A percentile compares a stretch with the other conserved stretches of the same genome.
phyloP scores from a whole-genome alignment of 2,329 filamentous ascomycete genomes.

The Orbilia quercus region DNA sequence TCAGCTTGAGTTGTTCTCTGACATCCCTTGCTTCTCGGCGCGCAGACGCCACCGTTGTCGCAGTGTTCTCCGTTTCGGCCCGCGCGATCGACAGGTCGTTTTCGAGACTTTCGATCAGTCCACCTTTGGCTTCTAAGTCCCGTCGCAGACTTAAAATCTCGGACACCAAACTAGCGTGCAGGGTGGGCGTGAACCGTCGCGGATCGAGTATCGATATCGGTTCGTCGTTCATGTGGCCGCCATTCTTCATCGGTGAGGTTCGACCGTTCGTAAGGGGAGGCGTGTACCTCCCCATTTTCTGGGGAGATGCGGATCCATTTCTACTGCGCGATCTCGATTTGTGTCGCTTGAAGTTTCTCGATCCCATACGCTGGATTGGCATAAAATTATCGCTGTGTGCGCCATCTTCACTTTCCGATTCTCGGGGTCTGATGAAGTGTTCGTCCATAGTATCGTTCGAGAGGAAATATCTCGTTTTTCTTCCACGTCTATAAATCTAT shows the following conservation, averaged over 20 bases:
- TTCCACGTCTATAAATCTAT: conserved; percentile 32
- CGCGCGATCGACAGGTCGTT: conserved; percentile 75
- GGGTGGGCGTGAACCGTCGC: conserved; percentile 89
- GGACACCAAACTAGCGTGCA: conserved; percentile 93
- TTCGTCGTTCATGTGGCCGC: conserved; percentile 45
- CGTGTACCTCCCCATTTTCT: conserved; percentile 55
- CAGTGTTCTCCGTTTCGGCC: conserved; percentile 78
- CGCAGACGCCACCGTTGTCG: conserved; percentile 71
- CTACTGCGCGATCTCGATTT: conserved; percentile 52
- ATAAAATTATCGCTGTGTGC: conserved; percentile 48
- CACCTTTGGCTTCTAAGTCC: conserved; percentile 89
- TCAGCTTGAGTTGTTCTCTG: conserved; percentile 83
- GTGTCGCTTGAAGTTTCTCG: conserved; percentile 51
- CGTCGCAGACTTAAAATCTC: conserved; percentile 88
- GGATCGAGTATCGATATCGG: conserved; percentile 78
- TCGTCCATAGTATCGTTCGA: conserved; percentile 45
- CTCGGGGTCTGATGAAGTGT: conserved; percentile 33
- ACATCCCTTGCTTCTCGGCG: conserved; percentile 81
- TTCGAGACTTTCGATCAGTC: conserved; percentile 87
- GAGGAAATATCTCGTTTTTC: conserved; percentile 5
- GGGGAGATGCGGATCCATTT: conserved; percentile 47
- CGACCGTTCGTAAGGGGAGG: conserved; percentile 53
- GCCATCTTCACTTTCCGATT: conserved; percentile 56
- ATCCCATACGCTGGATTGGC: conserved; percentile 54
- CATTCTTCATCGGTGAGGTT: conserved; percentile 53